Evolutionary conservation across 331 rosid species (phyloP), one percentile per base, ranked within the genome.

Genomic region (Malus hybrid): DNA sequence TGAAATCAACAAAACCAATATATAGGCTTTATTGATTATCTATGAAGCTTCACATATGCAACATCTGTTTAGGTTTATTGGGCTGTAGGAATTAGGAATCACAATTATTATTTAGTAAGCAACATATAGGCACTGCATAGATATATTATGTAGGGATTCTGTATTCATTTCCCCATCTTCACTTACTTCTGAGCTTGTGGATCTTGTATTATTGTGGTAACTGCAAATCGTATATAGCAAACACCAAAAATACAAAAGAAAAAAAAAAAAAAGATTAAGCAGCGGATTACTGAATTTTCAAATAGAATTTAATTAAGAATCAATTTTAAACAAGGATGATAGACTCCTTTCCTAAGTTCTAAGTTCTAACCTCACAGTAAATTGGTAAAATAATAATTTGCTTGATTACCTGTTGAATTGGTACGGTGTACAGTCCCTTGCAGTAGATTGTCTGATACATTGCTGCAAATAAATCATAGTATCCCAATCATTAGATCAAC

Each of bases 381-480:
- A 44, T 44, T 1, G 50, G 50, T 44, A 44, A 44, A 44, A 44
- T 44, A 44, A 12, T 44, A 44, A 52, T 52, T 52, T 52, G 57
- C 4, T 10, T 14, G 9, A 22, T 53, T 65, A 76, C 78, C 65
- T 30, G 42, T 33, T 32, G 58, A 29, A 6, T 66, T 71, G 33
- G 56, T 71, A 48, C 10, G 10, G 20, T 34, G 32, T 6, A 26
- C 42, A 6, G 71, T 76, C 34, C 67, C 78, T 42, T 20, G 22
- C 55, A 81, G 62, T 63, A 32, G 18, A 39, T 81, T 81, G 46
- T 48, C 19, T 18, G 81, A 81, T 44, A 72, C 66, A 14, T 76
- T 24, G 11, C 75, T 81, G 75, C 44, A 53, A 14, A 53, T n/a
- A 50, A 52, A 18, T 53, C 58, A 53, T 7, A 53, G 14, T 9